Conservation (phyloP, 2,329 filamentous ascomycete species). For the Botrytis aclada region DNA sequence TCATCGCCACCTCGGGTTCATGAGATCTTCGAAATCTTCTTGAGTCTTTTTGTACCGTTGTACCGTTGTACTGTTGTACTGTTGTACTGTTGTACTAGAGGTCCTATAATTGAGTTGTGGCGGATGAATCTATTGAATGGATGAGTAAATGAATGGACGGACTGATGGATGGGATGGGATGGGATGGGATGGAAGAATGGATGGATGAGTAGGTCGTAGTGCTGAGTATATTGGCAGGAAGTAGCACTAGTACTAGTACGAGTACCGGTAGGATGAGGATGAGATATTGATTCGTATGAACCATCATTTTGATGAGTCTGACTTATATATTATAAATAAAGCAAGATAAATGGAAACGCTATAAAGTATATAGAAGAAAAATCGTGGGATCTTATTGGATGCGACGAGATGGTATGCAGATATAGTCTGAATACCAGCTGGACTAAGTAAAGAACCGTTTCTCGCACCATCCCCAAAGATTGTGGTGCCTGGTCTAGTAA, state of each 20-base stretch:
- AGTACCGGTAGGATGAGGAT: neutral
- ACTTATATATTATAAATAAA: neutral
- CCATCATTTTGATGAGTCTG: neutral
- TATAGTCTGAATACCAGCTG: neutral
- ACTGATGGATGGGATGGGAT: too few species aligned
- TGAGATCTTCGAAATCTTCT: neutral
- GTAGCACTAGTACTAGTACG: neutral
- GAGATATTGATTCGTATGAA: slow-evolving; percentile 5
- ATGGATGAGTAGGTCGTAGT: neutral
- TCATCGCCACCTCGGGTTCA: neutral
- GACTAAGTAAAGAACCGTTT: neutral
- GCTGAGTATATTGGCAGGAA: neutral
- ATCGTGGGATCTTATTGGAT: neutral
- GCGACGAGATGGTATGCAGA: neutral
- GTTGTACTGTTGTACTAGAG: neutral
- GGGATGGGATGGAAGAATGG: neutral
- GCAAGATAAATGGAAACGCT: neutral
- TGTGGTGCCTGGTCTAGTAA: neutral
- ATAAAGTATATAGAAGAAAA: neutral
- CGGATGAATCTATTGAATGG: slow-evolving; percentile 9
- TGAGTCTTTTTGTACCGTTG: too few species aligned
- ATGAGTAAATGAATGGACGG: neutral
- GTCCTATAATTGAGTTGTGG: neutral
- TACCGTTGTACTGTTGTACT: neutral
- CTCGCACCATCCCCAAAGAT: neutral